phyloP scores from a whole-genome alignment of 2,329 filamentous ascomycete species.

The Myriosclerotinia curreyana region DNA sequence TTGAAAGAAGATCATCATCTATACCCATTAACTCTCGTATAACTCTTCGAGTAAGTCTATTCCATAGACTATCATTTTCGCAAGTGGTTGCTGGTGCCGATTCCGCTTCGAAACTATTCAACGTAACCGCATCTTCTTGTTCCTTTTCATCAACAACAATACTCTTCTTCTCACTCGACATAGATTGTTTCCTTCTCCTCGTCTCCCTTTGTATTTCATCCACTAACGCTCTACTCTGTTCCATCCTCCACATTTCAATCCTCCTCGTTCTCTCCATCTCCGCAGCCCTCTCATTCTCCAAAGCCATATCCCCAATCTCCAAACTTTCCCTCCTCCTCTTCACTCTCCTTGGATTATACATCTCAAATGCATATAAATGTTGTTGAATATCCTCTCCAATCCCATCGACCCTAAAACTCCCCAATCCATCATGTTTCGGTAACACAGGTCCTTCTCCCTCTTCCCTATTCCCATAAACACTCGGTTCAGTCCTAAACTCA shows the following conservation, averaged over 20 bases:
- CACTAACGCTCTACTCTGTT: conserved; percentile 80
- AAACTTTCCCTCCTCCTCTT: conserved; percentile 53
- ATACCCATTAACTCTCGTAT: conserved; percentile 89
- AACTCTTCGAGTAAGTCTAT: conserved; percentile 77
- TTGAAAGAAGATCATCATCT: conserved; percentile 77
- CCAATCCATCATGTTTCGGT: conserved; percentile 89
- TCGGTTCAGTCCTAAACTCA: conserved; percentile 68
- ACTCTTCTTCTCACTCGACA: conserved; percentile 47
- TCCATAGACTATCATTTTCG: conserved; percentile 69
- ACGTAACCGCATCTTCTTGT: conserved; percentile 37
- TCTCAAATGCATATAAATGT: conserved; percentile 85
- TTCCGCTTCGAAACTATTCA: conserved; percentile 33
- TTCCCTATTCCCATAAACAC: conserved; percentile 35
- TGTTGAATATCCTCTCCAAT: conserved; percentile 64
- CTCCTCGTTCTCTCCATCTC: conserved; percentile 74
- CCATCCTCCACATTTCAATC: conserved; percentile 88
- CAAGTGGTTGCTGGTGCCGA: conserved; percentile 41
- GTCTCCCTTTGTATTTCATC: conserved; percentile 91
- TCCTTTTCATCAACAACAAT: conserved; percentile 32
- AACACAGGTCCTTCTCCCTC: conserved; percentile 57
- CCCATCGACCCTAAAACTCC: conserved; percentile 71
- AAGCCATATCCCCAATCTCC: conserved; percentile 50
- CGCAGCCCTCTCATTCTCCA: conserved; percentile 54
- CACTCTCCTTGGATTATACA: conserved; percentile 70
- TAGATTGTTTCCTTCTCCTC: conserved; percentile 62